phyloP scores from a whole-genome alignment of 768 basidiomycete species.

The Phaeolepiota aurea region DNA sequence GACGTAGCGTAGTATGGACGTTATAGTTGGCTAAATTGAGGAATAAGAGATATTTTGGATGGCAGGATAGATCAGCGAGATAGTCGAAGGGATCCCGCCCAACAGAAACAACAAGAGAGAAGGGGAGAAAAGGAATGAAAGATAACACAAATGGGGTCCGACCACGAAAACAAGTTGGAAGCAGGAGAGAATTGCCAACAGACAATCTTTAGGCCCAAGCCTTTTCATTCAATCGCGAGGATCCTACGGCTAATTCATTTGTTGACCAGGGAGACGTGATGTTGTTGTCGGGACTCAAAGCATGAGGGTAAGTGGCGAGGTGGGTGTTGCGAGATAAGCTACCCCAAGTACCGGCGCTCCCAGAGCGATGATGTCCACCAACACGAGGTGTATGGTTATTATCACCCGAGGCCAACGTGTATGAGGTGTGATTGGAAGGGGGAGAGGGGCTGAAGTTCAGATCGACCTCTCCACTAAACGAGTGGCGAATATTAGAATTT shows the following conservation, averaged over 20 bases:
- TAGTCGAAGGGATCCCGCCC: slow-evolving; percentile 5
- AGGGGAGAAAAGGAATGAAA: slow-evolving; percentile 8
- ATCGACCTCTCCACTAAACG: slow-evolving; percentile 66
- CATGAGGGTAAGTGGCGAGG: slow-evolving; percentile 43
- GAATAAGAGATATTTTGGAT: slow-evolving; percentile 9
- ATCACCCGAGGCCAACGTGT: slow-evolving; percentile 33
- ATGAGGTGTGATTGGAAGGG: slow-evolving; percentile 35
- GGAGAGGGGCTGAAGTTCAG: slow-evolving; percentile 52
- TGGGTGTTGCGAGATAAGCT: slow-evolving; percentile 48
- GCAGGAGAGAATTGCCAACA: slow-evolving; percentile 13
- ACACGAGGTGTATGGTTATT: slow-evolving; percentile 30
- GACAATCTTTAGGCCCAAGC: slow-evolving; percentile 38
- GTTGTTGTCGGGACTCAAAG: slow-evolving; percentile 51
- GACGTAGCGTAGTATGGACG: slow-evolving; percentile 31
- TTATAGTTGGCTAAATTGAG: slow-evolving; percentile 21
- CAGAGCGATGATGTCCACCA: slow-evolving; percentile 66
- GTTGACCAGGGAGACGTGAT: slow-evolving; percentile 53
- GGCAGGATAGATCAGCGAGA: not conserved
- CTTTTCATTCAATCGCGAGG: slow-evolving; percentile 45
- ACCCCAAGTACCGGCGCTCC: slow-evolving; percentile 78
- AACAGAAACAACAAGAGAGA: slow-evolving; percentile 8
- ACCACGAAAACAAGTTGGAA: slow-evolving; percentile 28
- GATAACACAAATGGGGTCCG: slow-evolving; percentile 29
- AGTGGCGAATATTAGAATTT: slow-evolving; percentile 56
- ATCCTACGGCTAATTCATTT: slow-evolving; percentile 40